Base-by-base conservation (phyloP, 345 rosid genomes). In the Melaleuca quinquenervia region DNA sequence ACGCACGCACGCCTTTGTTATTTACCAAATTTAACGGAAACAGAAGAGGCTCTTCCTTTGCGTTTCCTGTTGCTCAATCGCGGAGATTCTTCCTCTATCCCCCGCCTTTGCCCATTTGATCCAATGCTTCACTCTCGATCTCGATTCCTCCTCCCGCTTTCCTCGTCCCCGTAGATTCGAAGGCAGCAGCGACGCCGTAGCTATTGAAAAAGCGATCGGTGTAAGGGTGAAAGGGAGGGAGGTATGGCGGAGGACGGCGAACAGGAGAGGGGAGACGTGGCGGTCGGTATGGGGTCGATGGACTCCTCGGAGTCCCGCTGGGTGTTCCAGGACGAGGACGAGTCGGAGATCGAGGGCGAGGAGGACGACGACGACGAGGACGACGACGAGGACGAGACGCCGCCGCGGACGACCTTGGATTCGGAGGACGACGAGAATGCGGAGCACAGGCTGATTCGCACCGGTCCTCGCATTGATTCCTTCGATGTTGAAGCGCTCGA, bases 401-500 rank as follows among this genome's bases (percentile, higher is more conserved):
- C 56, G 29, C 88, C 62, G 11, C 91, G 82, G 83, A 87, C 90
- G 20, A 92, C 89, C 74, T 60, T 94, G 53, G 98, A 95, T 84
- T 95, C 99, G 14, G 98, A 96, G 7, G 98, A 95, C 16, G 98
- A 95, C 3, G 98, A 93, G 86, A 92, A 89, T 89, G 88, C 89
- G 7, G 98, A 92, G 90, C 96, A 96, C 75, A 93, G 94, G 45
- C 84, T 97, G 94, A 92, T 97, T 90, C 98, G 99, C 27, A 96
- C 98, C 15, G 98, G 98, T 8, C 98, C 95, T 9, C 96, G 92
- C 88, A 90, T 93, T 74, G 99, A 97, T 87, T 96, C 98, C 27
- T 97, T 97, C 84, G 99, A 97, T 88, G 99, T 96, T 26, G 99
- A 97, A 88, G 99, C 99, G 22, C 95, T 96, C 41, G 99, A 97